Base-by-base conservation (phyloP, 768 basidiomycete species). In the Podaxis sp. region DNA sequence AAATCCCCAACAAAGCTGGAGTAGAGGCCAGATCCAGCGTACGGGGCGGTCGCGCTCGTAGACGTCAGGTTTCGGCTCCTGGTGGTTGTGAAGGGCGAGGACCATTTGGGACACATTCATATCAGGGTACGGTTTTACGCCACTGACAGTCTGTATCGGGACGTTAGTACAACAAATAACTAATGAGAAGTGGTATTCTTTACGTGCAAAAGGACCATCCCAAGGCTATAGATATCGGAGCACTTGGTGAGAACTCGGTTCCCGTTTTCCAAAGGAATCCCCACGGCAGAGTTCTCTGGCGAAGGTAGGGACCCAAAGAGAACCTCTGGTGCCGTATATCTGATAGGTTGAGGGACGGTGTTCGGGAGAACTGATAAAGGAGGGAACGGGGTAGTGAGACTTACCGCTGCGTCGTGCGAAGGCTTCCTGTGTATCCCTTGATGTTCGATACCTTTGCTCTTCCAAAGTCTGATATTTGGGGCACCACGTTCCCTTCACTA, bases 161-260 rank as follows among this genome's bases (percentile, higher is more conserved):
- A 15, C 3, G 30, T 38, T 17, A 40, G 9, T 36, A 17, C 7
- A 22, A 1, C 9, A 38, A 51, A 4, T 24, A 13, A 36, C 30
- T n/a, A n/a, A 22, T 2, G 24, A n/a, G 44, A 33, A 17, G n/a
- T 19, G 3, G 19, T 24, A 8, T 12, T 3, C 44, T 33, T 15
- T 42, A 60, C 59, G 38, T 60, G 49, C 6, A 60, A 36, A 22
- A 60, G 19, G 36, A 60, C 59, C 59, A 60, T 60, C 17, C 59
- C 59, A 9, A 60, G 59, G 17, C 59, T 60, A 13, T 28, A 60
- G 19, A 60, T 49, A 39, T 60, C 59, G 11, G 59, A 60, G 4
- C 2, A 7, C 36, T 40, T 51, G 2, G 49, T 60, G 22, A 60
- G 49, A 8, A 52, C 5, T 26, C 12, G 36, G 8, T 60, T 40